Evolutionary conservation across 2,329 filamentous ascomycete species (phyloP).

Genomic region (Epichloe bromicola): DNA sequence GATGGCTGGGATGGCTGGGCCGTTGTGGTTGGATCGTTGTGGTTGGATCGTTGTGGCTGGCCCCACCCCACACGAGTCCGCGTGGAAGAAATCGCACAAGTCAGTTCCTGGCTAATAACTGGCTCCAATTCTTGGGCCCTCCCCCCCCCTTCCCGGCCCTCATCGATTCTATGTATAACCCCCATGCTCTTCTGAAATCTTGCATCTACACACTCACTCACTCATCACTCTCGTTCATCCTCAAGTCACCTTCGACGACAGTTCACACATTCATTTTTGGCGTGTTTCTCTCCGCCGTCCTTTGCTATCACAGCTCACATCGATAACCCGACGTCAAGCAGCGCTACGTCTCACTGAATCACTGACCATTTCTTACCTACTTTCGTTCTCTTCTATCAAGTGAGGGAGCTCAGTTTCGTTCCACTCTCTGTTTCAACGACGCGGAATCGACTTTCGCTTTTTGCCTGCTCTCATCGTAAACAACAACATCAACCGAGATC

Average conservation of each 20-base stretch:
- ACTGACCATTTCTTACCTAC: slow-evolving; percentile 8
- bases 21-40: not conserved
- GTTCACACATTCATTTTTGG: slow-evolving; percentile 18
- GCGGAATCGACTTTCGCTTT: slow-evolving; percentile 22
- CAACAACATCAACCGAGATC: not conserved
- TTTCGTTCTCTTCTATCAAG: slow-evolving; percentile 13
- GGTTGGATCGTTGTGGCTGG: not conserved
- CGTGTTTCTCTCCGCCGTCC: slow-evolving; percentile 4
- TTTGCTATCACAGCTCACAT: slow-evolving; percentile 6
- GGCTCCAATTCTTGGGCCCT: slow-evolving; percentile 1
- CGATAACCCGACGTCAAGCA: slow-evolving; percentile 7
- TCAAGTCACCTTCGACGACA: slow-evolving; percentile 1
- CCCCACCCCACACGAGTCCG: not conserved
- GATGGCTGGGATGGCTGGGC: too few species aligned
- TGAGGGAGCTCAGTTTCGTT: slow-evolving; percentile 20
- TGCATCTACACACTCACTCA: not conserved
- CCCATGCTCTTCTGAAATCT: slow-evolving; percentile 7
- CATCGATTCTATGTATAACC: slow-evolving; percentile 5
- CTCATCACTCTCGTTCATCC: not conserved
- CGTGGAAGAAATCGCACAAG: not conserved
- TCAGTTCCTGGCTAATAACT: slow-evolving; percentile 4
- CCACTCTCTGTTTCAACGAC: slow-evolving; percentile 10
- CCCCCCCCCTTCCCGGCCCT: slow-evolving; percentile 6
- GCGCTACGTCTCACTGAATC: slow-evolving; percentile 6
- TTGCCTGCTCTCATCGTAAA: not conserved